Percentiles rank a stretch among this genome's conserved stretches.
These are phyloP conservation scores for Corynespora cassiicola DNA, from an alignment of 2,329 filamentous ascomycete species.

Conservation along the genomic window DNA sequence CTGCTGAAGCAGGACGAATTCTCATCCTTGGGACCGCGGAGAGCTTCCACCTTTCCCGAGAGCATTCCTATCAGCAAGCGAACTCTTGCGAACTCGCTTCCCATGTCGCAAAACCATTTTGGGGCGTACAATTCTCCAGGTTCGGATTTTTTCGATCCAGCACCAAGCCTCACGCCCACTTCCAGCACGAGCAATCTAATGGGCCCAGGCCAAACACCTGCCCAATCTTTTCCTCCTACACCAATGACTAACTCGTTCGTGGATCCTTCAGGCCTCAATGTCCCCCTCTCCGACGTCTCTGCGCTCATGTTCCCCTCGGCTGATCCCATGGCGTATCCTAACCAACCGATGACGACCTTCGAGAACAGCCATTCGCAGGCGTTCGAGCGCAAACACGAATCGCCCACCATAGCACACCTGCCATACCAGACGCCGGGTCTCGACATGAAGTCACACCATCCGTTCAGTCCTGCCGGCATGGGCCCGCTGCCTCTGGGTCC, in stretches of 20 bases:
- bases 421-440: constrained; percentile 28
- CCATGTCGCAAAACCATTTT: constrained; percentile 36
- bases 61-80: constrained; percentile 35
- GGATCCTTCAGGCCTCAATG: constrained; percentile 43
- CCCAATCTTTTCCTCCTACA: constrained; percentile 32
- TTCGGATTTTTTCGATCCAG: constrained; percentile 35
- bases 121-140: constrained; percentile 34
- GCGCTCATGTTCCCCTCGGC: constrained; percentile 82
- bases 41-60: constrained; percentile 46
- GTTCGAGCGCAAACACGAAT: constrained; percentile 31
- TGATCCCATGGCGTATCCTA: constrained; percentile 81
- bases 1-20: constrained; percentile 29
- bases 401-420: constrained; percentile 22
- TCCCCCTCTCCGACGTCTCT: constrained; percentile 70
- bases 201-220: constrained; percentile 34
- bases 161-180: constrained; percentile 41
- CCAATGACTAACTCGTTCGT: constrained; percentile 37
- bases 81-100: constrained; percentile 29
- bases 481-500: constrained; percentile 19
- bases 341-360: constrained; percentile 71
- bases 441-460: constrained; percentile 38
- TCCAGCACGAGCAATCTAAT: constrained; percentile 36
- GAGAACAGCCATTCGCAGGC: constrained; percentile 49
- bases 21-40: constrained; percentile 26
- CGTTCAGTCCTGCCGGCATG: constrained; percentile 29